Evolutionary conservation across 768 basidiomycete genomes (phyloP).

Genomic region (Boletus edulis): DNA sequence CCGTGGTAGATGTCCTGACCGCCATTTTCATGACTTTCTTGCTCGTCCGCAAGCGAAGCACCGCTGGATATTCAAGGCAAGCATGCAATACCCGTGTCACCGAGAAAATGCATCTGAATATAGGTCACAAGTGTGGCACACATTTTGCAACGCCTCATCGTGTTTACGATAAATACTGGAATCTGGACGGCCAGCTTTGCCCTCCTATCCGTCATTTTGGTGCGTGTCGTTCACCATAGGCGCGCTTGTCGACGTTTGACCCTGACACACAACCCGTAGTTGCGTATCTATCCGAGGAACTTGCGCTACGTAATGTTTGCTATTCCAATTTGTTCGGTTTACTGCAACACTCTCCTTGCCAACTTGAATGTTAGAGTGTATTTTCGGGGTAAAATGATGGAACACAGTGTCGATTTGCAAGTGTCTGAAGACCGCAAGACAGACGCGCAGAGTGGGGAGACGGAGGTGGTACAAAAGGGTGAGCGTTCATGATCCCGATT

Average conservation of each 20-base stretch:
- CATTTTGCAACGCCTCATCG: constrained; percentile 5
- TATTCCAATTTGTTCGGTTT: no score
- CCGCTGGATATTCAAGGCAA: not conserved
- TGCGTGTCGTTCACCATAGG: constrained; percentile 1
- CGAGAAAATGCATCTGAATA: not conserved
- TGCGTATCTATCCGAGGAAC: not conserved
- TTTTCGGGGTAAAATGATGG: not conserved
- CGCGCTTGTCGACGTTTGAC: no score
- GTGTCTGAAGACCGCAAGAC: no score
- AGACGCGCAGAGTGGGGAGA: no score
- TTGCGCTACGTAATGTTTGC: not conserved
- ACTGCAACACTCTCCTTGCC: no score
- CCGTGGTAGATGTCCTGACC: constrained; percentile 9
- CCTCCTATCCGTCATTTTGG: not conserved
- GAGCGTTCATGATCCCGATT: no score
- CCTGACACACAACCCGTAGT: not conserved
- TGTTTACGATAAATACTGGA: constrained; percentile 26
- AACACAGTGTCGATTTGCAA: no score
- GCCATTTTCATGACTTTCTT: constrained; percentile 10
- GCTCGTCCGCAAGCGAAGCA: not conserved
- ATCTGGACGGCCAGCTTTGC: constrained; percentile 49
- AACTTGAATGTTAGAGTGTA: not conserved
- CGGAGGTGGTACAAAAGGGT: no score
- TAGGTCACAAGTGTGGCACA: constrained; percentile 1
- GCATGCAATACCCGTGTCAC: not conserved